Evolutionary conservation across 805 yeast species (phyloP).

Genomic region (Ogataea nakhonphanomensis): DNA sequence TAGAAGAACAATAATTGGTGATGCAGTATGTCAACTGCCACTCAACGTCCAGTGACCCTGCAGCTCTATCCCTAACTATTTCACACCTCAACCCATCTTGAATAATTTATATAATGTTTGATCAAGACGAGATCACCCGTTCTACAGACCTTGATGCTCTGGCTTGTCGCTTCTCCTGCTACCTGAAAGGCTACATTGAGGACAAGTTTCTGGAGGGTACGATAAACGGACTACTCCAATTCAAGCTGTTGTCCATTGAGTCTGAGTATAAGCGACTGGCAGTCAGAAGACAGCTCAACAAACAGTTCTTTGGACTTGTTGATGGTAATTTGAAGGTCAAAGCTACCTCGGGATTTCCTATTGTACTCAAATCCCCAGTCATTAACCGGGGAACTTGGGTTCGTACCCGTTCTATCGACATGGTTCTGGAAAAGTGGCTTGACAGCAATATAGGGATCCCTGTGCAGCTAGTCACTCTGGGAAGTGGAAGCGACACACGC

Average conservation of each 20-base stretch:
- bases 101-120: background rate
- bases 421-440: slow-evolving; percentile 42
- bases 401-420: slow-evolving; percentile 52
- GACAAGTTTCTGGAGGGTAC: slow-evolving; percentile 37
- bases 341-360: background rate
- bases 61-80: background rate
- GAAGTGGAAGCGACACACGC: slow-evolving; percentile 79
- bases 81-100: background rate
- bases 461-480: slow-evolving; percentile 64
- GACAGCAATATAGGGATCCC: slow-evolving; percentile 18
- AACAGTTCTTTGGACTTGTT: slow-evolving; percentile 35
- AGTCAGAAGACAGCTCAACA: slow-evolving; percentile 36
- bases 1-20: too few relatives aligned
- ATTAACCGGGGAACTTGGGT: slow-evolving; percentile 71
- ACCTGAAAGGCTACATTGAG: slow-evolving; percentile 43
- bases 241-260: slow-evolving; percentile 37
- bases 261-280: slow-evolving; percentile 34
- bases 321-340: slow-evolving; percentile 2
- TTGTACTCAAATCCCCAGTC: slow-evolving; percentile 48
- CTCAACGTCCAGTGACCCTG: background rate
- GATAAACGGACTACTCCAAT: slow-evolving; percentile 35
- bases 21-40: too few relatives aligned
- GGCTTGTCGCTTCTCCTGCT: slow-evolving; percentile 59
- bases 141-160: slow-evolving; percentile 67
- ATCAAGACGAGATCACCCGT: slow-evolving; percentile 23